A percentile compares a stretch with the other conserved stretches of the same genome.
Evolutionary conservation across 208 protist genomes (phyloP).

Genomic region (Acanthamoeba divionensis): DNA sequence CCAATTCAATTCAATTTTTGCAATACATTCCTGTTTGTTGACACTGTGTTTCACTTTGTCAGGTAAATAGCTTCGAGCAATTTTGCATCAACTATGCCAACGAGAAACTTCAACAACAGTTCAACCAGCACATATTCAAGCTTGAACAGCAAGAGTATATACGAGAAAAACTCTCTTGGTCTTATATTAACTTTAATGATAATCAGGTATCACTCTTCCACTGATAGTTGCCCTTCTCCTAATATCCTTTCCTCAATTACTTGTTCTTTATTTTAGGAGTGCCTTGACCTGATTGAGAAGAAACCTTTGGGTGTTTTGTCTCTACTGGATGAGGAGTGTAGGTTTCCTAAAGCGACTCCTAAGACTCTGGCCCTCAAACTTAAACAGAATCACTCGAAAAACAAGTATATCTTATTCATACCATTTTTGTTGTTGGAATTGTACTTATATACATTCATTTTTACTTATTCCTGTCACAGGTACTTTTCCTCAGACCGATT

Average conservation of each 20-base stretch:
- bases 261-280: slow-evolving; percentile 64
- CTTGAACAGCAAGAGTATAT: slow-evolving; percentile 78
- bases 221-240: no score
- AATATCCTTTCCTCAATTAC: neutral
- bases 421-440: neutral
- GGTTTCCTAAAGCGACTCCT: slow-evolving; percentile 74
- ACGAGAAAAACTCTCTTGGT: slow-evolving; percentile 76
- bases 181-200: slow-evolving; percentile 77
- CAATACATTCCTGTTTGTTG: no score
- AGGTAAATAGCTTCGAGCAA: slow-evolving; percentile 83
- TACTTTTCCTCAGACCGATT: slow-evolving; percentile 53
- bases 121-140: slow-evolving; percentile 84
- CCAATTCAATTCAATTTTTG: no score
- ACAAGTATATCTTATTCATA: neutral
- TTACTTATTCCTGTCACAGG: neutral
- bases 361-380: neutral
- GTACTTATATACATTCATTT: neutral
- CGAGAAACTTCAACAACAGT: slow-evolving; percentile 82
- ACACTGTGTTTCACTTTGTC: no score
- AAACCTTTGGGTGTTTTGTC: slow-evolving; percentile 80
- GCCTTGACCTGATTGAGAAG: slow-evolving; percentile 81
- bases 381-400: slow-evolving; percentile 20
- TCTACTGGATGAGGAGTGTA: slow-evolving; percentile 83
- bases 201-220: no score
- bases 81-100: slow-evolving; percentile 85